These are phyloP conservation scores for Rhizopogon sp. DNA, from an alignment of 768 basidiomycete species.

Conservation along the genomic window DNA sequence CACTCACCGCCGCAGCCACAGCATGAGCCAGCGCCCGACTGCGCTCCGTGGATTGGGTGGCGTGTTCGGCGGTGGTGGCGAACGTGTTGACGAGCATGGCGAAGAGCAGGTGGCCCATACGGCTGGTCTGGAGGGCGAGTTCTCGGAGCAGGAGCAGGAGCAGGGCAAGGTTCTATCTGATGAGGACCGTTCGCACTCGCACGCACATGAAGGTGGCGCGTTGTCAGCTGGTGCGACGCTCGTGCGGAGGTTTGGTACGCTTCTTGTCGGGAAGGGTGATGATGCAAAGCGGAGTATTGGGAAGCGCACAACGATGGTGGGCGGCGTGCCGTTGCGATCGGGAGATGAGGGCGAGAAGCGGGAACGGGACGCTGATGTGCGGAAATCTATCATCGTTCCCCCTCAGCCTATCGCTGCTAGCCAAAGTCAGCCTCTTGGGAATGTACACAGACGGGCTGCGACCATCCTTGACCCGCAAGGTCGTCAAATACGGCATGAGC, in stretches of 20 bases:
- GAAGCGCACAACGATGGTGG: conserved; percentile 50
- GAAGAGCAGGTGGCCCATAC: conserved; percentile 47
- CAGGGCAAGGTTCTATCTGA: conserved; percentile 12
- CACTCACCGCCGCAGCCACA: conserved; percentile 79
- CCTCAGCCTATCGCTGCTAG: conserved; percentile 34
- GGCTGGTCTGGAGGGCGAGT: conserved; percentile 61
- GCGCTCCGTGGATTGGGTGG: conserved; percentile 51
- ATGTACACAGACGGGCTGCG: conserved; percentile 67
- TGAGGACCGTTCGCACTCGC: conserved; percentile 18
- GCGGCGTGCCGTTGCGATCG: conserved; percentile 33
- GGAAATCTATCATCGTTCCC: conserved; percentile 18
- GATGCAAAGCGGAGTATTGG: conserved; percentile 36
- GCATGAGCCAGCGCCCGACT: conserved; percentile 70
- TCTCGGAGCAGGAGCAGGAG: conserved; percentile 39
- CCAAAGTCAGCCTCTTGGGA: conserved; percentile 53
- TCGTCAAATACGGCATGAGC: conserved; percentile 58
- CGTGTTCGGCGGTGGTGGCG: conserved; percentile 46
- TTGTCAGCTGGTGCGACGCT: conserved; percentile 63
- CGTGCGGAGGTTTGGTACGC: conserved; percentile 72
- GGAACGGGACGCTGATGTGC: conserved; percentile 13
- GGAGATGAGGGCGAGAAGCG: conserved; percentile 30
- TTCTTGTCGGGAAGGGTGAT: conserved; percentile 48
- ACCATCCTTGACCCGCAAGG: conserved; percentile 71
- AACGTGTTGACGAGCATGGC: conserved; percentile 39
- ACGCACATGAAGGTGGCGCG: conserved; percentile 18